Conservation (phyloP, 2,329 filamentous ascomycete genomes). For the Cladophialophora bantiana region DNA sequence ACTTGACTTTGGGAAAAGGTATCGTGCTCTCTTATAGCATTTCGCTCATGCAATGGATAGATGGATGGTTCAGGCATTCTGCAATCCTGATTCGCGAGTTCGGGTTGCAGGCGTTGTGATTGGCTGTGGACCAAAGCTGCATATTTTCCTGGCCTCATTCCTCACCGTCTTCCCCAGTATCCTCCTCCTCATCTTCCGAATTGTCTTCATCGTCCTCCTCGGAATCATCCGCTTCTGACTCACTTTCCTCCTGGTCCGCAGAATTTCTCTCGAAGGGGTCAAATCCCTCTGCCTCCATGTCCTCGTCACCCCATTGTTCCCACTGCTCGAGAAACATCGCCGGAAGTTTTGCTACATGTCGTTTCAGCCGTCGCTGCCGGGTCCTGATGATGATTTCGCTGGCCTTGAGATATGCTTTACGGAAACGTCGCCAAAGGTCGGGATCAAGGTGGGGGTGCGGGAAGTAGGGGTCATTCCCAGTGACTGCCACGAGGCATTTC, state of each 20-base stretch:
- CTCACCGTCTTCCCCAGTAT: neutral
- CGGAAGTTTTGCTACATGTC: conserved; percentile 12
- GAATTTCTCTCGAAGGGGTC: conserved; percentile 28
- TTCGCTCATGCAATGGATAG: neutral
- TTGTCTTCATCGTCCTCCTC: conserved; percentile 23
- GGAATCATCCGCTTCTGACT: conserved; percentile 29
- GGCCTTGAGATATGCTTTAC: conserved; percentile 21
- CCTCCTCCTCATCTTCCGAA: neutral
- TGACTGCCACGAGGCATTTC: conserved; percentile 33
- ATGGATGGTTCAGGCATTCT: neutral
- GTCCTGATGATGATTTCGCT: conserved; percentile 24
- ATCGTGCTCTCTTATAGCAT: conserved; percentile 6
- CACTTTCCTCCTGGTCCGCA: conserved; percentile 11
- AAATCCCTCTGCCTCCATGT: conserved; percentile 17
- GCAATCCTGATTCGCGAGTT: neutral
- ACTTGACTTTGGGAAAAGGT: neutral
- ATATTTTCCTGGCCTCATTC: neutral
- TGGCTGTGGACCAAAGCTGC: neutral
- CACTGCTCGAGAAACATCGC: conserved; percentile 23
- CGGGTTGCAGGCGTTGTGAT: neutral
- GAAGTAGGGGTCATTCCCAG: conserved; percentile 35
- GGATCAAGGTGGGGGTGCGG: conserved; percentile 27
- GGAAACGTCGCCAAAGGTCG: conserved; percentile 22
- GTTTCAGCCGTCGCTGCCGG: neutral
- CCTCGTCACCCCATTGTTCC: conserved; percentile 28